phyloP scores from a whole-genome alignment of 2,329 filamentous ascomycete genomes.

The Sarocladiaceae sp. region DNA sequence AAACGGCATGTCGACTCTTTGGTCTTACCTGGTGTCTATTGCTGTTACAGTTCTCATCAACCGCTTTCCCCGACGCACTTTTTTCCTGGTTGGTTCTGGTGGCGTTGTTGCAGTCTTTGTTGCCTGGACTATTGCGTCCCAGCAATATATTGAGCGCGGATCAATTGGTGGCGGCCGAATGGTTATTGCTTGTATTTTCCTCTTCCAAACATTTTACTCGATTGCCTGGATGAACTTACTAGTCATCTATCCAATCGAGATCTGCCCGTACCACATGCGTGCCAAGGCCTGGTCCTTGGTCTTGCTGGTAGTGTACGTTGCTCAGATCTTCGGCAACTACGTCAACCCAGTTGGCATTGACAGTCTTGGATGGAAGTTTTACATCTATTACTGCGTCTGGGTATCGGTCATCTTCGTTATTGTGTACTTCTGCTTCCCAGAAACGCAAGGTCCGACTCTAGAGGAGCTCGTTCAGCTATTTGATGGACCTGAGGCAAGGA shows the following conservation, averaged over 20 bases:
- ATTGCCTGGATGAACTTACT: conserved; percentile 39
- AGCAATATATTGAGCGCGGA: conserved; percentile 29
- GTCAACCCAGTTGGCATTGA: conserved; percentile 36
- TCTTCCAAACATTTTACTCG: conserved; percentile 37
- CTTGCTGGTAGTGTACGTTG: conserved; percentile 32
- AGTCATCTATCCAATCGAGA: conserved; percentile 38
- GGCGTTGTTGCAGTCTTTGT: conserved; percentile 35
- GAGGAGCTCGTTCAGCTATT: conserved; percentile 27
- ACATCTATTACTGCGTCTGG: conserved; percentile 37
- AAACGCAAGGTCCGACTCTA: conserved; percentile 31
- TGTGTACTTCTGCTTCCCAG: conserved; percentile 36
- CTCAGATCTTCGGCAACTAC: conserved; percentile 33
- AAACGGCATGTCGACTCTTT: conserved; percentile 36
- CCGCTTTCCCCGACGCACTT: conserved; percentile 30
- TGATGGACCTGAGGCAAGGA: too few species aligned
- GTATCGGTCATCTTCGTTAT: conserved; percentile 30
- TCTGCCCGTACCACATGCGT: conserved; percentile 36
- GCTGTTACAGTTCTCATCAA: conserved; percentile 31
- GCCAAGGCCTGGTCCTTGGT: conserved; percentile 38
- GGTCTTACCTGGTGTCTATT: conserved; percentile 37
- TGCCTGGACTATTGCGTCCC: conserved; percentile 33
- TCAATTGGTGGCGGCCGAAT: conserved; percentile 27
- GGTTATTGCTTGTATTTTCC: conserved; percentile 37
- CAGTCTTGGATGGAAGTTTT: conserved; percentile 35
- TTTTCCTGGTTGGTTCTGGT: conserved; percentile 33